A percentile compares a stretch with the other conserved stretches of the same genome.
Evolutionary conservation across 2,329 filamentous ascomycete genomes (phyloP).

Genomic region (Magnaporthiopsis incrustans): DNA sequence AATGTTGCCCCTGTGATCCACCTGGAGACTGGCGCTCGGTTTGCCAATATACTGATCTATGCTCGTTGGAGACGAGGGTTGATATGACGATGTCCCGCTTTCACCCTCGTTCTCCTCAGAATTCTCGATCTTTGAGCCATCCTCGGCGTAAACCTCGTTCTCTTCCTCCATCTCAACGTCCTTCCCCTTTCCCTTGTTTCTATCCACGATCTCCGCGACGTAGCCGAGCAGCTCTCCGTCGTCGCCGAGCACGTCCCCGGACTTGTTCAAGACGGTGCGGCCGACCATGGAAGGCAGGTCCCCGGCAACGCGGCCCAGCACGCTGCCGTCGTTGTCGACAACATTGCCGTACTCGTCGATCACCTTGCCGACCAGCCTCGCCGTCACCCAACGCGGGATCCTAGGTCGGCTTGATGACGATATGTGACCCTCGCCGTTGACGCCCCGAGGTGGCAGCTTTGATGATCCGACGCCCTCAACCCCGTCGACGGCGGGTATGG

Average conservation of each 20-base stretch:
- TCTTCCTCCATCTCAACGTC: background rate
- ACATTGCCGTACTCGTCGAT: conserved; percentile 49
- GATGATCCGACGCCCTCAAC: conserved; percentile 2
- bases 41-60: conserved; percentile 26
- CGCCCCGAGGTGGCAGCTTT: background rate
- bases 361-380: conserved; percentile 34
- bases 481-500: conserved; percentile 26
- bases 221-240: conserved; percentile 35
- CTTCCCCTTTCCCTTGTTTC: conserved; percentile 18
- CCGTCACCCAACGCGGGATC: conserved; percentile 19
- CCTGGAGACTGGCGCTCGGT: conserved; percentile 26
- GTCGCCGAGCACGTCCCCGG: conserved; percentile 39
- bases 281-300: conserved; percentile 49
- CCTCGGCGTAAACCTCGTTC: conserved; percentile 28
- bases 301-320: conserved; percentile 43
- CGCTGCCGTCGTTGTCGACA: conserved; percentile 38
- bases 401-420: conserved; percentile 20
- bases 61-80: conserved; percentile 16
- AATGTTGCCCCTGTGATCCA: conserved; percentile 38
- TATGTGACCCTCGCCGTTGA: conserved; percentile 9
- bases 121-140: background rate
- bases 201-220: conserved; percentile 28
- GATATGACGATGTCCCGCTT: background rate
- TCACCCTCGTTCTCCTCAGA: background rate
- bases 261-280: conserved; percentile 32